These are phyloP conservation scores for Rubia occidens DNA, from an alignment of 305 asterid species.

Conservation along the genomic window DNA sequence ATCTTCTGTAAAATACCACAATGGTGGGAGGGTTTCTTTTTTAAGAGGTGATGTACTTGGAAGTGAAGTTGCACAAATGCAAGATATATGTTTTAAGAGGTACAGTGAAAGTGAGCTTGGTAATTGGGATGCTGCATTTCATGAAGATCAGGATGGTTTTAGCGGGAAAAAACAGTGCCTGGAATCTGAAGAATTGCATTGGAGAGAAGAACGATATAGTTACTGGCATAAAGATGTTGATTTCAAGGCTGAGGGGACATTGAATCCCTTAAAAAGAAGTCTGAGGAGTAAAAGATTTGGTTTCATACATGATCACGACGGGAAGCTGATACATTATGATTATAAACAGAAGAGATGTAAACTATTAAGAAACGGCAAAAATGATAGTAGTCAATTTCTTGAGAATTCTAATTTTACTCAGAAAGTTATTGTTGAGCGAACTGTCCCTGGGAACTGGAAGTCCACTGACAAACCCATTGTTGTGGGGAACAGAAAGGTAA, in stretches of 20 bases:
- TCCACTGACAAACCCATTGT: conserved; percentile 36
- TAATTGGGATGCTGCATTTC: conserved; percentile 18
- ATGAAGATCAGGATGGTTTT: conserved; percentile 23
- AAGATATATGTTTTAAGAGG: conserved; percentile 19
- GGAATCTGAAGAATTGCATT: conserved; percentile 30
- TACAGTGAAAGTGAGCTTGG: conserved; percentile 21
- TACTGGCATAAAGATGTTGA: conserved; percentile 23
- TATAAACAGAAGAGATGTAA: conserved; percentile 19
- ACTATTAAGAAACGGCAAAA: conserved; percentile 23
- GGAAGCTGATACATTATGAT: conserved; percentile 28
- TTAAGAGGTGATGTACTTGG: conserved; percentile 13
- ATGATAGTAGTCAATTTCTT: conserved; percentile 24
- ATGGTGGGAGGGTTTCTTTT: conserved; percentile 14
- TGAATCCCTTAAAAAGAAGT: conserved; percentile 23
- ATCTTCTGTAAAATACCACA: conserved; percentile 22
- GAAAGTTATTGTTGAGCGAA: conserved; percentile 24
- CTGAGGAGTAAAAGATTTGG: conserved; percentile 24
- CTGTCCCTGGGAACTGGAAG: conserved; percentile 27
- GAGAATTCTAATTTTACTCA: conserved; percentile 23
- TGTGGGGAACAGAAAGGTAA: conserved; percentile 51
- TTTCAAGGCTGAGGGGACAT: conserved; percentile 23
- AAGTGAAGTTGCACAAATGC: conserved; percentile 16
- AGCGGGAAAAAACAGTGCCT: conserved; percentile 20
- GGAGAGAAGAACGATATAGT: conserved; percentile 25
- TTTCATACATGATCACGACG: conserved; percentile 24